Percentiles rank a stretch among this genome's conserved stretches.
phyloP scores from a whole-genome alignment of 1,284 basidiomycete genomes.

The Papiliotrema fonsecae region DNA sequence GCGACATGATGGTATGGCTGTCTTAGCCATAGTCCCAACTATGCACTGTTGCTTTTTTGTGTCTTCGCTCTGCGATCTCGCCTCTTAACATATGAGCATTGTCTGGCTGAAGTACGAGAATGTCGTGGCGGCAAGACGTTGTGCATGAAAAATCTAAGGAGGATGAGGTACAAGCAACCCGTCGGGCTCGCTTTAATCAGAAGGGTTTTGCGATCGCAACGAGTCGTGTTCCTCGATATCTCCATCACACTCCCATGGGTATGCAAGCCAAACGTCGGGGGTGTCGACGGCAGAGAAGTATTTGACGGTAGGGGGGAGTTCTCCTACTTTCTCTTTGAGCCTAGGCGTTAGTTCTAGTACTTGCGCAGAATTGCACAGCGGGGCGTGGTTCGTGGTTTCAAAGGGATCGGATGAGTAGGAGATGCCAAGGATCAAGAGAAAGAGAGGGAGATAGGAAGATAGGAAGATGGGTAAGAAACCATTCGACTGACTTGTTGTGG shows the following conservation, averaged over 20 bases:
- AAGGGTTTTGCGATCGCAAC: constrained; percentile 30
- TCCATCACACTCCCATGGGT: constrained; percentile 47
- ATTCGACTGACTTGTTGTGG: constrained; percentile 75
- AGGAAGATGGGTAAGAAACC: no score
- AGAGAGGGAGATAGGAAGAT: no score
- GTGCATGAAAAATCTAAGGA: no score
- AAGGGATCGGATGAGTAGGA: neutral
- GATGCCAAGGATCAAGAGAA: no score
- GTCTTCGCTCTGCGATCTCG: neutral
- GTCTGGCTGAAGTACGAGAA: no score
- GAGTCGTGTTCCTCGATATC: constrained; percentile 44
- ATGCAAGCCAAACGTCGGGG: constrained; percentile 48
- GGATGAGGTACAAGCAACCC: no score
- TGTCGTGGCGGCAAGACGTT: no score
- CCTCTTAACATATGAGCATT: no score
- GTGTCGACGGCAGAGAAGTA: constrained; percentile 49
- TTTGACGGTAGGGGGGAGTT: constrained; percentile 55
- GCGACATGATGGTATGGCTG: no score
- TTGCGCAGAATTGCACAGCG: no score
- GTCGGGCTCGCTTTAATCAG: neutral
- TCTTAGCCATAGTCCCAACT: no score
- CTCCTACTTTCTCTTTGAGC: constrained; percentile 72
- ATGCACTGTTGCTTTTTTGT: neutral
- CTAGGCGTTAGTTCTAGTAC: constrained; percentile 15
- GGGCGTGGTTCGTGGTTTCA: neutral